Evolutionary conservation across 2,329 filamentous ascomycete genomes (phyloP), one percentile per base, ranked within the genome.

Genomic region (Cryphonectria parasitica): DNA sequence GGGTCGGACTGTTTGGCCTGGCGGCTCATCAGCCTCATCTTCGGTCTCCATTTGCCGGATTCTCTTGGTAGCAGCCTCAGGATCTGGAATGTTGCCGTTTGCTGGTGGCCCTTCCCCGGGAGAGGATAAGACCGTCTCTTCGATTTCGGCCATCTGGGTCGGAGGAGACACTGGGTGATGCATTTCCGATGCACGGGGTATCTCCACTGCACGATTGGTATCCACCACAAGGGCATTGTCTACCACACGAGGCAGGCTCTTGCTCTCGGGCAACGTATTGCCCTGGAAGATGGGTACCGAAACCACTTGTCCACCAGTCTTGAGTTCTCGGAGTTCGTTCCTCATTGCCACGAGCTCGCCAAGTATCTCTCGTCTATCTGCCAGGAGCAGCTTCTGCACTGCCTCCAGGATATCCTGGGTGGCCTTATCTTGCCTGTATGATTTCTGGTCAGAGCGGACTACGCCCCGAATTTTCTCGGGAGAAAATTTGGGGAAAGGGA

Each of bases 321-420:
- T 64, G 34, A 72, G 71, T 71, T 58, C 80, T 43, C 68, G 61
- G 34, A 72, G 61, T 43, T 72, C 71, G 17, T 65, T 62, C 58
- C 56, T 68, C 64, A 86, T 73, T 19, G 77, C 78, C 22, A 74
- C 77, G 41, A 85, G 75, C 49, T 82, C 68, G 41, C 52, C 79
- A 2, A 79, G 78, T 15, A 73, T 74, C 2, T 74, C 72, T 1
- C 77, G 60, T 31, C 69, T 66, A 7, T 68, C 69, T 4, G 61
- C 60, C 65, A 70, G 68, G 61, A 82, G 81, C 70, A 87, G 78
- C 22, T 79, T 75, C 15, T 78, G 73, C 45, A 89, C 83, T n/a
- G 83, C 82, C 0, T 90, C 88, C 69, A 91, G 76, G 43, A 91
- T 88, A 70, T 90, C 89, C 10, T 85, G 82, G 22, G 87, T 83